Evolutionary conservation across 495 filamentous ascomycete species (phyloP), one percentile per base, ranked within the genome.

Genomic region (Penicillium lagena): DNA sequence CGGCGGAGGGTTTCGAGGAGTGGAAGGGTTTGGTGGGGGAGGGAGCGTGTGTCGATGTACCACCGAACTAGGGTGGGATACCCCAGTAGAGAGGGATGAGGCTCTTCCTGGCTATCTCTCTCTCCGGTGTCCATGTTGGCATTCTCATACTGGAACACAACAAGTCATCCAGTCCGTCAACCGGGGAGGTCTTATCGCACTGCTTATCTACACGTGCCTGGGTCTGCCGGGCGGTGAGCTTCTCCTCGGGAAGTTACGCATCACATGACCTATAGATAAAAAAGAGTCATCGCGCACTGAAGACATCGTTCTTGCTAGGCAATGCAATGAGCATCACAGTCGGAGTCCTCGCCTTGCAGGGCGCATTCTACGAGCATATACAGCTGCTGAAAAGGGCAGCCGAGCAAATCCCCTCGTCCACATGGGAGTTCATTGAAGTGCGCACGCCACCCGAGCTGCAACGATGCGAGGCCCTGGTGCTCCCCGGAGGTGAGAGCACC

Each of bases 401-500:
- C 0, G 54, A 53, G 31, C 53, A 49, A 45, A 37, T 40, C 58
- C 36, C 13, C 15, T 49, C 43, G 34, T 45, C 57, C 17, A 56
- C 69, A 50, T 82, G 89, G 70, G 52, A 56, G 46, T 90, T 90
- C 61, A 68, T 81, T 50, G 85, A 95, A 60, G 85, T 98, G 37
- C 86, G 90, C 42, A 97, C 83, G 29, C 63, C 78, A 12, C 62
- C 71, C 9, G 77, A 95, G 48, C 76, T 98, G 11, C 68, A 72
- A 9, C 54, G 47, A 54, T 96, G 90, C 69, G 81, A 90, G 59
- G 93, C 83, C 2, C 73, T 98, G 14, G 80, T 98, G 52, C 76
- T 98, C 48, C 93, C 94, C 7, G 93, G 93, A 35, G 94, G 93
- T 46, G 93, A 98, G 59, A 95, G 88, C 59, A 98, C 93, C 5